These are phyloP conservation scores for Exophiala aquamarina DNA, from an alignment of 2,329 filamentous ascomycete genomes.

Conservation along the genomic window DNA sequence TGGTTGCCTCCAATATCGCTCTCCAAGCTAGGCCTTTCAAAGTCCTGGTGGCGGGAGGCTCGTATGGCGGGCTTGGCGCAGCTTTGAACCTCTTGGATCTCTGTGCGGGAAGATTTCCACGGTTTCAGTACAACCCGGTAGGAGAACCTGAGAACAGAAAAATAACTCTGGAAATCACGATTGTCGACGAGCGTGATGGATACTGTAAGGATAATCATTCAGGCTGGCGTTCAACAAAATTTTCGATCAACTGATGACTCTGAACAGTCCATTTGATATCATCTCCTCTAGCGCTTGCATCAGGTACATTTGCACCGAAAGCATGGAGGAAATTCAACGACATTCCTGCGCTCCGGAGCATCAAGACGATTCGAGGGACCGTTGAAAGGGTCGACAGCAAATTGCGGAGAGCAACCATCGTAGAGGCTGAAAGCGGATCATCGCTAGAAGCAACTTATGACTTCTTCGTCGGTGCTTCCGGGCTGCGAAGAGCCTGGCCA, in stretches of 20 bases:
- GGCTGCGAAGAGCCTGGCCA: slow-evolving; percentile 68
- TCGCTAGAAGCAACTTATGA: slow-evolving; percentile 57
- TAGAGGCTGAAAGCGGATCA: slow-evolving; percentile 49
- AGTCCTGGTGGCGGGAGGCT: slow-evolving; percentile 69
- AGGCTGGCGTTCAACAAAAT: background rate
- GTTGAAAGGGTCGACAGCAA: slow-evolving; percentile 61
- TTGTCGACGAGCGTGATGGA: slow-evolving; percentile 80
- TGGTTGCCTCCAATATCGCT: slow-evolving; percentile 1
- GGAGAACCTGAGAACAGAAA: slow-evolving; percentile 34
- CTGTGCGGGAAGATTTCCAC: slow-evolving; percentile 56
- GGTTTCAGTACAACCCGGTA: slow-evolving; percentile 37
- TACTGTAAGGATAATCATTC: slow-evolving; percentile 61
- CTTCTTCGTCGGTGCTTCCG: slow-evolving; percentile 72
- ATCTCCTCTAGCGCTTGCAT: slow-evolving; percentile 69
- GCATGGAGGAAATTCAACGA: slow-evolving; percentile 70
- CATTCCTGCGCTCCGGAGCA: slow-evolving; percentile 63
- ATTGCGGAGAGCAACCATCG: slow-evolving; percentile 59
- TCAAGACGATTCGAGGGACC: slow-evolving; percentile 66
- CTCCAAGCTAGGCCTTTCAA: slow-evolving; percentile 37
- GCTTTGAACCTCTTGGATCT: slow-evolving; percentile 68
- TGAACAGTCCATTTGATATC: slow-evolving; percentile 70
- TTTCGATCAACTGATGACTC: background rate
- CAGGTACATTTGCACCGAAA: slow-evolving; percentile 61
- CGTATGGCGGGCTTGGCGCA: slow-evolving; percentile 69
- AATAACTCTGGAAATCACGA: slow-evolving; percentile 66